phyloP scores from a whole-genome alignment of 2,329 filamentous ascomycete species.

The Escovopsis sp. region DNA sequence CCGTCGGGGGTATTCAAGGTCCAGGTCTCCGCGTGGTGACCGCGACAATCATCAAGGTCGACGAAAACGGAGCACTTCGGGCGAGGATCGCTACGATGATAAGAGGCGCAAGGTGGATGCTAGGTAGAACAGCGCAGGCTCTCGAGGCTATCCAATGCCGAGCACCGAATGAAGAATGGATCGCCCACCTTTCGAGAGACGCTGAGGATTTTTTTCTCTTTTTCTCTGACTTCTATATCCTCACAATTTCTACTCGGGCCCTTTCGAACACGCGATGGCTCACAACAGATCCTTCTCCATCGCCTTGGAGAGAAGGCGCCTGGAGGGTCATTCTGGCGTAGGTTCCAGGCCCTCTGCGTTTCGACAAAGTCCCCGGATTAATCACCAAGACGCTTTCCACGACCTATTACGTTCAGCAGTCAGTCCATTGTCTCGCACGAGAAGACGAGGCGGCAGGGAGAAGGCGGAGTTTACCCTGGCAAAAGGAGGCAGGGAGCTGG shows the following conservation, averaged over 20 bases:
- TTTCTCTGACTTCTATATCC: conserved; percentile 36
- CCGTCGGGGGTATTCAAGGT: conserved; percentile 26
- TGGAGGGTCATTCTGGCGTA: conserved; percentile 68
- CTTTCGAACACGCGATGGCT: conserved; percentile 67
- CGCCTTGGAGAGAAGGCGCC: conserved; percentile 45
- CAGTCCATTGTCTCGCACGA: too few relatives aligned
- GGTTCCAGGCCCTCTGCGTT: conserved; percentile 69
- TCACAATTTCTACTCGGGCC: conserved; percentile 72
- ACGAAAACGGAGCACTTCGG: conserved; percentile 42
- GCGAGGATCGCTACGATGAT: conserved; percentile 41
- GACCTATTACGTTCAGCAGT: conserved; percentile 39
- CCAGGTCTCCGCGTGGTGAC: conserved; percentile 35
- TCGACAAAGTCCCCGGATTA: conserved; percentile 79
- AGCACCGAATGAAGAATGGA: too few relatives aligned
- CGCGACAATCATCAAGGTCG: conserved; percentile 30
- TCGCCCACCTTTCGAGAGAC: too few relatives aligned
- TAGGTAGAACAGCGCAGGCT: background rate
- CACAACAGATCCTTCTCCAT: conserved; percentile 41
- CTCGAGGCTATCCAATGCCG: background rate
- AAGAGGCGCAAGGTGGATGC: conserved; percentile 43
- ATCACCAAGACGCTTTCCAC: conserved; percentile 80
- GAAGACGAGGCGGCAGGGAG: background rate
- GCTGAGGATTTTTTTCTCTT: background rate
- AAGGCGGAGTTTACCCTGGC: conserved; percentile 54
- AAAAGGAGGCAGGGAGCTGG: conserved; percentile 72